Evolutionary conservation across 306 rosid species (phyloP), one percentile per base, ranked within the genome.

Genomic region (Pyrus betulifolia): DNA sequence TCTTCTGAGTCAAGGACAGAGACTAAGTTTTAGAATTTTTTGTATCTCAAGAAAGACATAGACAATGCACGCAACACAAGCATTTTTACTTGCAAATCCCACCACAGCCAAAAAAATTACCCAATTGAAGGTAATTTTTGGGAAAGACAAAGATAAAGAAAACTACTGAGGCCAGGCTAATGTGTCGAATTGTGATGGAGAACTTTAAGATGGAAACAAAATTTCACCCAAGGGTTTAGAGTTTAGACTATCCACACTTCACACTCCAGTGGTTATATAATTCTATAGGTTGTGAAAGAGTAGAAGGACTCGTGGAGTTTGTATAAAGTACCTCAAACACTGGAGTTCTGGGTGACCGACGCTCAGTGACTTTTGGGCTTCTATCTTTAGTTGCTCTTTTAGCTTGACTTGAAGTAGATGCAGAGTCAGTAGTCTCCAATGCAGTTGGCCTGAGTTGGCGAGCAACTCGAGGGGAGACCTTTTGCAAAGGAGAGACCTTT

Each of bases 321-420:
- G 51, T 61, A 68, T 14, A 40, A 67, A 69, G 57, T 88, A 92
- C 99, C 99, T 96, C 98, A 9, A 89, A 80, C 72, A 85, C 81
- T 0, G 97, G 93, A 83, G 97, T 92, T 82, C 93, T 82, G 4
- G 99, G 97, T 23, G 99, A 96, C 82, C 72, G 85, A 22, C 97
- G 92, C 71, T 92, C 93, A 12, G 28, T 59, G 68, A 91, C 83
- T 86, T 92, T 92, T 61, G 98, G 96, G 82, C 99, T 96, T 88
- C 86, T 86, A 33, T 90, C 97, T 79, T 95, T 90, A 11, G 96
- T 75, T 67, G 67, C 52, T 84, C 81, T 87, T 77, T 54, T 88
- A 73, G 85, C 65, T 81, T 84, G 92, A 76, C 78, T 79, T 11
- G 81, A 83, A 21, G 91, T 80, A 70, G 93, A 86, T 30, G 84